phyloP scores from a whole-genome alignment of 371 early-diverging fungal genomes.

The Nosema granulosis region DNA sequence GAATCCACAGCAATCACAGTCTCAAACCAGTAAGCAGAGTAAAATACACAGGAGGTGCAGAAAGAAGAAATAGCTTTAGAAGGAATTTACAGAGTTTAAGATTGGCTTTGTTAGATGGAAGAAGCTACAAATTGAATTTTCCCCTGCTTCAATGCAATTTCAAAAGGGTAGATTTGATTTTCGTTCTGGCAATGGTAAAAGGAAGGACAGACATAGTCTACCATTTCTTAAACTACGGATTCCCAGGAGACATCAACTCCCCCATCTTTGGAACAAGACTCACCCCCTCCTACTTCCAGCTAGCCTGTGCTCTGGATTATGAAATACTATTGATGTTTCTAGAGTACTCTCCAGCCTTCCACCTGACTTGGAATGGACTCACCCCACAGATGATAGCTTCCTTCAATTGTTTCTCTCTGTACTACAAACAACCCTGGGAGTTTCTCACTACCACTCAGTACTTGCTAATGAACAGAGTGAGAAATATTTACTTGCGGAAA shows the following conservation, averaged over 20 bases:
- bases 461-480: conserved; percentile 6
- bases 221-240: conserved; percentile 56
- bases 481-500: conserved; percentile 22
- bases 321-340: conserved; percentile 27
- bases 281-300: conserved; percentile 55
- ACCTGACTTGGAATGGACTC: conserved; percentile 47
- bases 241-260: conserved; percentile 53
- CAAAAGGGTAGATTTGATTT: conserved; percentile 50
- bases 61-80: conserved; percentile 10
- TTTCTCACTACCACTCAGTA: conserved; percentile 50
- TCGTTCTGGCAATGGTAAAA: conserved; percentile 60
- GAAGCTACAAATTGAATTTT: conserved; percentile 25
- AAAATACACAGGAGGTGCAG: conserved; percentile 27
- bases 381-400: conserved; percentile 43
- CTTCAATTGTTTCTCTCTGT: not conserved
- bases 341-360: conserved; percentile 13
- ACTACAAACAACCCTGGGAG: conserved; percentile 25
- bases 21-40: conserved; percentile 18
- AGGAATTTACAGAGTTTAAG: conserved; percentile 32
- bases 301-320: conserved; percentile 41
- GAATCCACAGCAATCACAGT: conserved; percentile 21
- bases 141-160: conserved; percentile 17
- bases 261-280: conserved; percentile 49
- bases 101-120: conserved; percentile 40
- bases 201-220: conserved; percentile 53